Base-by-base conservation (phyloP, 2,329 filamentous ascomycete genomes). In the Aspergillus ruber region DNA sequence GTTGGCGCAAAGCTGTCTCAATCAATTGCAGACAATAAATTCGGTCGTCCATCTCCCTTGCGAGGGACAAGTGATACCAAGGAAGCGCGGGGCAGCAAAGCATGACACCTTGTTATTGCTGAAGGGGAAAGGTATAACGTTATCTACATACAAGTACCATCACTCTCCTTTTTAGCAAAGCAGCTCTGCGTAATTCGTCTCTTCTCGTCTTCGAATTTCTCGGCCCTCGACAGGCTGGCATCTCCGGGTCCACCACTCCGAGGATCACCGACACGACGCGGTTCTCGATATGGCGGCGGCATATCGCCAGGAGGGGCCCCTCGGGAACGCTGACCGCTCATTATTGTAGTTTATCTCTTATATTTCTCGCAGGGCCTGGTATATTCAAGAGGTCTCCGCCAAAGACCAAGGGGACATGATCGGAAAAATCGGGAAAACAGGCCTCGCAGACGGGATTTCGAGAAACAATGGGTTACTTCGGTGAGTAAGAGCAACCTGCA, bases 181-280 rank as follows among this genome's bases (percentile, higher is more conserved):
- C 90, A 96, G 70, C 88, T 95, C 54, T 95, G 87, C 55, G 95
- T 85, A 61, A 98, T 96, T 66, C 93, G 83, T 67, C 82, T 80
- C 77, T 96, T 95, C 77, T 98, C 93, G 64, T 97, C 90, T 69
- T 98, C 93, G 68, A 97, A 98, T 60, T 83, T 82, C 73, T 95
- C 89, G 47, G 91, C 91, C 63, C 71, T 68, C 42, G 67, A 69
- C 63, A 66, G 63, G 23, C 60, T 53, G 18, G 52, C 54, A 45
- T 68, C 60, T 40, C 58, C 61, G n/a, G 62, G 49, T 38, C 52
- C 59, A 38, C 61, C 67, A 58, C 63, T 60, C 51, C 65, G 67
- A 50, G 55, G 32, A 46, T 70, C 67, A 46, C 51, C 62, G 40
- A 53, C 58, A 46, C 64, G 66, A 42, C 63, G 64, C 44, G 58